Percentiles rank a stretch among this genome's conserved stretches.
phyloP scores from a whole-genome alignment of 345 rosid species.

The Luvunga scandens region DNA sequence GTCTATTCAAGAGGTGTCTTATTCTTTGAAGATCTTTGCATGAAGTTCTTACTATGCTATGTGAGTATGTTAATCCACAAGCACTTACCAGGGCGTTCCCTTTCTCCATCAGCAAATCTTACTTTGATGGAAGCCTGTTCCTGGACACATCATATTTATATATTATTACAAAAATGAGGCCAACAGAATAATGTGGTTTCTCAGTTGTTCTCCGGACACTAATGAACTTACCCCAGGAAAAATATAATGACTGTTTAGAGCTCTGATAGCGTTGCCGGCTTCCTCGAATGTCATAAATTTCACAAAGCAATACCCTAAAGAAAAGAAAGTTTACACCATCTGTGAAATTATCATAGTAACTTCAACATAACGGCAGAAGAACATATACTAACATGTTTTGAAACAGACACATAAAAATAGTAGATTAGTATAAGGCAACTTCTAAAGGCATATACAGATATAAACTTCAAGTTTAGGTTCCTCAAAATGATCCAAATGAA shows the following conservation, averaged over 20 bases:
- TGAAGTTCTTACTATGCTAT: not conserved
- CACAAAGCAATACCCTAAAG: slow-evolving; percentile 79
- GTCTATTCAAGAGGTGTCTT: not conserved
- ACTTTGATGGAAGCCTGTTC: slow-evolving; percentile 60
- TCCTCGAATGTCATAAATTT: slow-evolving; percentile 70
- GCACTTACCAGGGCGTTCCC: slow-evolving; percentile 57
- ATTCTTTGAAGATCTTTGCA: not conserved
- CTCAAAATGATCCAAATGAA: not conserved
- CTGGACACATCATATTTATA: slow-evolving; percentile 31
- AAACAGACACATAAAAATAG: not conserved
- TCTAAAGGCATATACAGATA: not conserved
- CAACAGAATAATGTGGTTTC: slow-evolving; percentile 4
- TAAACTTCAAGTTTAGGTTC: not conserved
- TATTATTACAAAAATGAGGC: slow-evolving; percentile 1
- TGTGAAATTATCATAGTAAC: not conserved
- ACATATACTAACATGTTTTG: not conserved
- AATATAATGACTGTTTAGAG: slow-evolving; percentile 55
- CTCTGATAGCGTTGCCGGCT: slow-evolving; percentile 69
- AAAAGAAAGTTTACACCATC: slow-evolving; percentile 11
- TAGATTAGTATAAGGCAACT: not conserved
- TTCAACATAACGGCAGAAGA: not conserved
- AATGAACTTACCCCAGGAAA: slow-evolving; percentile 75
- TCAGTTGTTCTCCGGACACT: not conserved
- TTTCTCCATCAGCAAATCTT: slow-evolving; percentile 71
- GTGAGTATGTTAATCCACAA: not conserved